Base-by-base conservation (phyloP, 805 yeast species). In the Ogataea allantospora region DNA sequence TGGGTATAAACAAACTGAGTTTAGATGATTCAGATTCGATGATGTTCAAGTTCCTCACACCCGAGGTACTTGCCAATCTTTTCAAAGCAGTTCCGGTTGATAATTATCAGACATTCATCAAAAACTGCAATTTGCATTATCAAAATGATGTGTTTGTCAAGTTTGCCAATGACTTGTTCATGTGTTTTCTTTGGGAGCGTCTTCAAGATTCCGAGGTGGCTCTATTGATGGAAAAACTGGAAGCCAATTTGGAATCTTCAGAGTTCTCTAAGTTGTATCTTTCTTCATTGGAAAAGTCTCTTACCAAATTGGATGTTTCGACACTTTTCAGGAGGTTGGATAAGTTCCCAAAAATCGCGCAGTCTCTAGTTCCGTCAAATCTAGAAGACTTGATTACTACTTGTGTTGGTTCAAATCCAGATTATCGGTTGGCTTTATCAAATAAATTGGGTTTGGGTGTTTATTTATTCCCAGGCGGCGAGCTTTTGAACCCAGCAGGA, bases 61-160 rank as follows among this genome's bases (percentile, higher is more conserved):
- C 58, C 5, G 62, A 62, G 1, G 64, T 67, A 16, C 46, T 69
- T 0, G 9, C 43, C 1, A 58, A 57, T 20, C 42, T 75, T 7
- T 73, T 62, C 45, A 38, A 44, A 9, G 58, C 70, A 28, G 4
- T 29, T 24, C 5, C 39, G 24, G 7, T 35, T 0, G 43, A 46
- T 7, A 42, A 53, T 7, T 34, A 55, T 2, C 31, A 40, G 4
- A 30, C 23, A 1, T 52, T 59, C 29, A 38, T 61, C 16, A 36
- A 29, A 0, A 48, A 55, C 5, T 58, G 63, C 40, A 35, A 40
- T 16, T 12, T 19, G 9, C 34, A 60, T 40, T 54, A 50, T 18
- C 43, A 51, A 15, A 50, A 48, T 18, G 54, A 46, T 1, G 31
- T 46, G 2, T 45, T 56, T 15, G 7, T 50, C 2, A 17, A 27